A percentile compares a stretch with the other conserved stretches of the same genome.
These are phyloP conservation scores for Mycena polygramma DNA, from an alignment of 768 basidiomycete genomes.

Conservation along the genomic window DNA sequence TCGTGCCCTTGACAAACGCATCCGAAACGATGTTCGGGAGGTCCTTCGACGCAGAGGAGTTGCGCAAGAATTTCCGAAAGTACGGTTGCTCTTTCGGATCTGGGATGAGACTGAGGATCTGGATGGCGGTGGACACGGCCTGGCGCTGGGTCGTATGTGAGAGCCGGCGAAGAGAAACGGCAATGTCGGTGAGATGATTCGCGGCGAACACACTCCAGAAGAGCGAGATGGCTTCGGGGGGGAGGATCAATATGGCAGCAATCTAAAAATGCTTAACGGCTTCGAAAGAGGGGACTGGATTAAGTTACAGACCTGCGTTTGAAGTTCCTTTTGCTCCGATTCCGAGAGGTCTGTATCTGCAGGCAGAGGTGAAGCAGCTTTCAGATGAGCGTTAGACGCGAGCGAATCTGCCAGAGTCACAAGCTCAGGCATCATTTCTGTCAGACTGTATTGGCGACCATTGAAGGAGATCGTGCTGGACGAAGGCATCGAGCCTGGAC, in stretches of 20 bases:
- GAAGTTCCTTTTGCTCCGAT: slow-evolving; percentile 26
- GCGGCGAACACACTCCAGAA: slow-evolving; percentile 38
- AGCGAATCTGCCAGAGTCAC: slow-evolving; percentile 20
- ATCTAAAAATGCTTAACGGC: slow-evolving; percentile 13
- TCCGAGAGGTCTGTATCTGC: slow-evolving; percentile 29
- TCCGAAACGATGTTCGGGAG: slow-evolving; percentile 33
- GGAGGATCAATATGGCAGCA: slow-evolving; percentile 28
- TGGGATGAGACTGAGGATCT: slow-evolving; percentile 38
- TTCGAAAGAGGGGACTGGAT: not conserved
- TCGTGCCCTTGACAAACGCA: slow-evolving; percentile 31
- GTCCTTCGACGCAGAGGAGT: slow-evolving; percentile 30
- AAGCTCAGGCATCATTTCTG: slow-evolving; percentile 17
- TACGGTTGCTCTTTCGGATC: slow-evolving; percentile 39
- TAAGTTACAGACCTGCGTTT: slow-evolving; percentile 15
- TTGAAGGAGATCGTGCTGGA: slow-evolving; percentile 21
- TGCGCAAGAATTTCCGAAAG: slow-evolving; percentile 39
- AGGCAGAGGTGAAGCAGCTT: slow-evolving; percentile 21
- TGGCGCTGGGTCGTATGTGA: slow-evolving; percentile 36
- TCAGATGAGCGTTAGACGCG: slow-evolving; percentile 27
- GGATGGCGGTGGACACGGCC: slow-evolving; percentile 34
- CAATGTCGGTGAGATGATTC: slow-evolving; percentile 33
- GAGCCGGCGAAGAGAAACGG: slow-evolving; percentile 30
- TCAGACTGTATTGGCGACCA: slow-evolving; percentile 22
- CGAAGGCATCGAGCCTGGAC: not conserved
- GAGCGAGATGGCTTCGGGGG: slow-evolving; percentile 25